These are phyloP conservation scores for Cadophora sp. DNA, from an alignment of 2,329 filamentous ascomycete genomes.

Conservation along the genomic window DNA sequence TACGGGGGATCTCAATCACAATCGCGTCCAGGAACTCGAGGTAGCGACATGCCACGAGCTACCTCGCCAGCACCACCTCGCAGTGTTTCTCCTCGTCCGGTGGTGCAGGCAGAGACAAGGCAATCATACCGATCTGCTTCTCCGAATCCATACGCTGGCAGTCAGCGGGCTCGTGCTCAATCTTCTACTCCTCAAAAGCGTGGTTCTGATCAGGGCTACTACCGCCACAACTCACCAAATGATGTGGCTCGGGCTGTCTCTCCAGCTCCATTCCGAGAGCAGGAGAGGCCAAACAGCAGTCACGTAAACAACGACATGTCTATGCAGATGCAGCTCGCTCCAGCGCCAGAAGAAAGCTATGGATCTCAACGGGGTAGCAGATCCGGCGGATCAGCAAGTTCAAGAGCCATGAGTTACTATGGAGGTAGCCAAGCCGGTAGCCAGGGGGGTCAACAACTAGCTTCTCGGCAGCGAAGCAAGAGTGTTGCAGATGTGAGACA, in stretches of 20 bases:
- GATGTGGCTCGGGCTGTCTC: constrained; percentile 53
- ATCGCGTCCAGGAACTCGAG: constrained; percentile 65
- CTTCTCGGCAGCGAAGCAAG: constrained; percentile 71
- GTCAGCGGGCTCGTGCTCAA: constrained; percentile 43
- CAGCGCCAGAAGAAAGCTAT: constrained; percentile 60
- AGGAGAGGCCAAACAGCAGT: constrained; percentile 59
- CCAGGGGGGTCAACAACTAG: constrained; percentile 46
- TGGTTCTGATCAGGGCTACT: constrained; percentile 58
- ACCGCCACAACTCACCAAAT: constrained; percentile 57
- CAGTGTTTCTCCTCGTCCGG: constrained; percentile 67
- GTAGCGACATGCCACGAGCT: constrained; percentile 63
- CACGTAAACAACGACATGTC: constrained; percentile 59
- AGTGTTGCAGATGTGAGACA: constrained; percentile 84
- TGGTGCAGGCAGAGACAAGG: constrained; percentile 56
- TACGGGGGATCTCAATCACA: constrained; percentile 48
- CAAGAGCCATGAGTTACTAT: constrained; percentile 60
- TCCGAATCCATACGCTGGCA: constrained; percentile 66
- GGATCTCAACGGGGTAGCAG: constrained; percentile 60
- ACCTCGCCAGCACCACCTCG: constrained; percentile 74
- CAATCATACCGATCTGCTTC: constrained; percentile 59
- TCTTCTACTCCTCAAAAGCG: constrained; percentile 52
- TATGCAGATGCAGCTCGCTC: constrained; percentile 73
- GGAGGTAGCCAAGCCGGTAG: constrained; percentile 49
- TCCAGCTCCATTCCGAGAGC: constrained; percentile 47
- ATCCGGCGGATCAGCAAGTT: constrained; percentile 54